Evolutionary conservation across 179 eudicot genomes (phyloP).

Genomic region (Nepenthes alata): DNA sequence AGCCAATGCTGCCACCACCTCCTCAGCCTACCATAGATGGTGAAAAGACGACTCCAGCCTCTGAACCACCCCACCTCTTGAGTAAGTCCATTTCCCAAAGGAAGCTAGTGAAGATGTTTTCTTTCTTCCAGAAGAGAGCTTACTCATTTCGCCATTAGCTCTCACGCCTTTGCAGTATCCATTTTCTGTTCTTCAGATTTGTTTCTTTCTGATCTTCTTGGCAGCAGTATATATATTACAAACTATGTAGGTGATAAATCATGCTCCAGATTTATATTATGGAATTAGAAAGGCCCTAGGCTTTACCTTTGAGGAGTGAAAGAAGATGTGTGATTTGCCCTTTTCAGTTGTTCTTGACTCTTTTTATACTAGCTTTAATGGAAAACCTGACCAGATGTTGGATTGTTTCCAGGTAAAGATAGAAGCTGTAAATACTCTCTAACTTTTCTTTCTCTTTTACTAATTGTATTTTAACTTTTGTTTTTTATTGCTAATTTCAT

Average conservation of each 20-base stretch:
- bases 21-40: conserved; percentile 12
- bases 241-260: not conserved
- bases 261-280: too few relatives aligned
- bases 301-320: too few relatives aligned
- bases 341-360: too few relatives aligned
- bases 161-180: not conserved
- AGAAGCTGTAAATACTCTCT: too few relatives aligned
- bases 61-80: conserved; percentile 16
- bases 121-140: conserved; percentile 29
- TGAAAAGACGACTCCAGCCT: conserved; percentile 9
- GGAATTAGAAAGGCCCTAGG: too few relatives aligned
- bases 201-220: not conserved
- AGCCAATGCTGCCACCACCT: conserved; percentile 9
- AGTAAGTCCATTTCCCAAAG: conserved; percentile 20
- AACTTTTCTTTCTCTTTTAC: too few relatives aligned
- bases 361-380: too few relatives aligned
- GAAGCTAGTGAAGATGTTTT: conserved; percentile 29
- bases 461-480: too few relatives aligned
- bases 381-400: too few relatives aligned
- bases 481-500: too few relatives aligned
- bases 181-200: not conserved
- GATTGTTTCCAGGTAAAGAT: too few relatives aligned
- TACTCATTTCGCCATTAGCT: conserved; percentile 14
- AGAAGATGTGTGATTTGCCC: not conserved
- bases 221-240: not conserved